Base-by-base conservation (phyloP, 768 basidiomycete species). In the Mycena pura region DNA sequence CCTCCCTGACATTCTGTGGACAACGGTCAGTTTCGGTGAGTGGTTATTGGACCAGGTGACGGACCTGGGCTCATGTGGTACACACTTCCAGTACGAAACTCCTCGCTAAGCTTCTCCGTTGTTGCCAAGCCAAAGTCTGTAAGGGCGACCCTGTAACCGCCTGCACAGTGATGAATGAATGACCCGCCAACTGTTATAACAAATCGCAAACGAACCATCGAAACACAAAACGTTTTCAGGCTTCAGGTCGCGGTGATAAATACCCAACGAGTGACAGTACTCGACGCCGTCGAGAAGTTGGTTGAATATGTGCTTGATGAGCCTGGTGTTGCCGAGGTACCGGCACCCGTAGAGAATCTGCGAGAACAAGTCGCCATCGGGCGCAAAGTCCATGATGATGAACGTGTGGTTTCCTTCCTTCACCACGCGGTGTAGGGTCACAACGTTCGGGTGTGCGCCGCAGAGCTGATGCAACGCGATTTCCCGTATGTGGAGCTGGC, bases 71-170 rank as follows among this genome's bases (percentile, higher is more conserved):
- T 95, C 91, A 99, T 96, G 76, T 97, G 96, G 76, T 95, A 97
- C n/a, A 95, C 87, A 68, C 93, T 95, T n/a, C 96, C 96, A 32
- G 95, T 97, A 50, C 93, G 87, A 75, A 95, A 94, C 74, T 99
- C 96, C 54, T 84, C 84, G 69, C 93, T 95, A 55, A 85, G 80
- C 70, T 84, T 86, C 64, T 96, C 94, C 21, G 90, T 91, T 5
- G 96, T 97, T 3, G 96, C 91, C 7, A 99, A 84, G 22, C 96
- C 96, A 74, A 99, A 99, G 77, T 99, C 96, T 34, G 95, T 96
- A 63, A 99, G 85, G 50, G 92, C 89, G 51, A 97, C 85, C 49
- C 86, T 82, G 65, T 83, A 79, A 46, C 95, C 95, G 64, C 83
- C 64, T 66, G 54, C 31, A 9, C 21, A 32, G 9, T 19, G 27